Conservation (phyloP, 352 stramenopile genomes). For the Plasmopara muralis region DNA sequence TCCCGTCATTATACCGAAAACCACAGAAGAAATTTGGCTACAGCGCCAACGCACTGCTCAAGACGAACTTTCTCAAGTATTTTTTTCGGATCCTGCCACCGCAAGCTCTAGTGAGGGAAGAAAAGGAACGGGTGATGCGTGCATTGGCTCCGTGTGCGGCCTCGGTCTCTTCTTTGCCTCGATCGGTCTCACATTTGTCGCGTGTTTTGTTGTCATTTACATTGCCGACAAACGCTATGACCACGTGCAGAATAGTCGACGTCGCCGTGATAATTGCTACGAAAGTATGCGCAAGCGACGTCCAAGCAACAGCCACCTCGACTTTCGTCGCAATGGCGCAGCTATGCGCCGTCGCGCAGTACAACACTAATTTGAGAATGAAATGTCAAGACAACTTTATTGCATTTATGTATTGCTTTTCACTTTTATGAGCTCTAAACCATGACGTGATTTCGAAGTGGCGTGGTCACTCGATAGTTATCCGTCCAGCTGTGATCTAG, state of each 20-base stretch:
- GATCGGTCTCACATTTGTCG: slow-evolving; percentile 25
- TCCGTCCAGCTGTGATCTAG: too few species aligned
- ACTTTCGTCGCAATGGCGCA: slow-evolving; percentile 17
- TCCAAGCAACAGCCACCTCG: slow-evolving; percentile 11
- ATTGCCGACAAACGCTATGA: slow-evolving; percentile 30
- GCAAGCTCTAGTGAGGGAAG: slow-evolving; percentile 18
- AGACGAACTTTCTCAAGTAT: slow-evolving; percentile 19
- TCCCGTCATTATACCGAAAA: slow-evolving; percentile 5
- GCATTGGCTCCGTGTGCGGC: slow-evolving; percentile 31
- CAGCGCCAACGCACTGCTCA: slow-evolving; percentile 16
- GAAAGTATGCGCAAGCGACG: slow-evolving; percentile 15
- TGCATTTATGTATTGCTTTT: not conserved
- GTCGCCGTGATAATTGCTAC: slow-evolving; percentile 19
- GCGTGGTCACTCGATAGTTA: not conserved
- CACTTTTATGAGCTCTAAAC: slow-evolving; percentile 4
- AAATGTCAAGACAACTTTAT: not conserved
- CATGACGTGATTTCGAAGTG: slow-evolving; percentile 6
- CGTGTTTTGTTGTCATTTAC: slow-evolving; percentile 34
- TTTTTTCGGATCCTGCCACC: slow-evolving; percentile 7
- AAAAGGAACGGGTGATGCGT: slow-evolving; percentile 25
- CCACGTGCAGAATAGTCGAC: slow-evolving; percentile 17
- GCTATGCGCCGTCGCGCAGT: slow-evolving; percentile 14
- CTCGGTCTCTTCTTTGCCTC: slow-evolving; percentile 38
- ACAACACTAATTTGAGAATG: slow-evolving; percentile 4
- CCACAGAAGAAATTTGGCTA: not conserved